Evolutionary conservation across 139 green algal species (phyloP).

Genomic region (Desmodesmus armatus): DNA sequence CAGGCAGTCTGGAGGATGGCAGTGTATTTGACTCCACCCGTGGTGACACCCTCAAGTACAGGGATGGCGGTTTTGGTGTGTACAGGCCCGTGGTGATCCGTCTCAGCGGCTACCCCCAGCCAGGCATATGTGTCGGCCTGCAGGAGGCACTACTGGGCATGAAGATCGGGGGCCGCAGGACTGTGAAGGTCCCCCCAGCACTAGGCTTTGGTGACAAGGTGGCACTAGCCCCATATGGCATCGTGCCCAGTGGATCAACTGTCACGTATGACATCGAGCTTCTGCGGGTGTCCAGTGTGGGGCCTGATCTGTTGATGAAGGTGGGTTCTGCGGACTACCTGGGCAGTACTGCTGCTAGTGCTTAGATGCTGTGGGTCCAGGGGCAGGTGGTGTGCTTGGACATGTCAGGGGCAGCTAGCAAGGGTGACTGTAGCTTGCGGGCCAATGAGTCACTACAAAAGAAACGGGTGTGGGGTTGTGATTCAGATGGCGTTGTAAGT

Average conservation of each 20-base stretch:
- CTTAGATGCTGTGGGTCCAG: background rate
- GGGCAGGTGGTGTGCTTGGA: background rate
- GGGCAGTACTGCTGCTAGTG: background rate
- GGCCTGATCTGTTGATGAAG: slow-evolving; percentile 39
- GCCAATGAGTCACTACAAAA: background rate
- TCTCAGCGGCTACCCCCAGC: background rate
- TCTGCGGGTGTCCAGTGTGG: slow-evolving; percentile 11
- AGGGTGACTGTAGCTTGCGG: background rate
- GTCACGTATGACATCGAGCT: slow-evolving; percentile 38
- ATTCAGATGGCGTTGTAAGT: background rate
- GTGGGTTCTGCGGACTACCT: background rate
- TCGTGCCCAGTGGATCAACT: background rate
- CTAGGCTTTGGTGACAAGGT: slow-evolving; percentile 12
- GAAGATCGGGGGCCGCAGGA: slow-evolving; percentile 18
- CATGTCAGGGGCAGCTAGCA: background rate
- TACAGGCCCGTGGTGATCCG: slow-evolving; percentile 13
- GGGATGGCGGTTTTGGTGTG: slow-evolving; percentile 29
- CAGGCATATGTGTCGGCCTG: slow-evolving; percentile 34
- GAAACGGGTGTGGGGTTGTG: background rate
- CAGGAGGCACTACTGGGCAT: slow-evolving; percentile 36
- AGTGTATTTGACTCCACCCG: slow-evolving; percentile 35
- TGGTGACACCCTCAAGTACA: slow-evolving; percentile 15
- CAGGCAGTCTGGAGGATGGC: too few relatives aligned
- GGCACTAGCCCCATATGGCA: slow-evolving; percentile 31
- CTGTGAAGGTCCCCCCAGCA: slow-evolving; percentile 1